Conservation (phyloP, 2,329 filamentous ascomycete genomes). For the Ustulina deusta region DNA sequence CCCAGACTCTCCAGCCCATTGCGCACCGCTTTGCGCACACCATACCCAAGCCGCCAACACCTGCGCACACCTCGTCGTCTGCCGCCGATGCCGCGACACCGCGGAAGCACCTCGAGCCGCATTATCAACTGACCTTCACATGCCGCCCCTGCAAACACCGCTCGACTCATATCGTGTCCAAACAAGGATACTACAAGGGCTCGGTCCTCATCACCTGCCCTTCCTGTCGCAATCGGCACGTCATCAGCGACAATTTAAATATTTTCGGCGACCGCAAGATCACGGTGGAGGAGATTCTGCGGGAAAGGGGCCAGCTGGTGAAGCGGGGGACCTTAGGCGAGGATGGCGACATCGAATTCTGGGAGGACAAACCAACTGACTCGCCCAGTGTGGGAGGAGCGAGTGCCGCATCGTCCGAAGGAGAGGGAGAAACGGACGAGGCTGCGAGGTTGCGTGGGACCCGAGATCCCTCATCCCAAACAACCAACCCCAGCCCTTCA, state of each 20-base stretch:
- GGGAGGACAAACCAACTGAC: conserved; percentile 74
- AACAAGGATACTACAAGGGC: conserved; percentile 94
- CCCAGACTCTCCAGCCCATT: conserved; percentile 44
- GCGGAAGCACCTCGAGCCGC: conserved; percentile 63
- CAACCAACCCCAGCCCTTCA: conserved; percentile 29
- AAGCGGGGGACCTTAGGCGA: conserved; percentile 77
- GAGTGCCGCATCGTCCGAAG: background rate
- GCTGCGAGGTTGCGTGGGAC: conserved; percentile 27
- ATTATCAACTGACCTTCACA: conserved; percentile 91
- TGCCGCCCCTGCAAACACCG: conserved; percentile 86
- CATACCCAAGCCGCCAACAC: conserved; percentile 47
- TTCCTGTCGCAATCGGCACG: conserved; percentile 83
- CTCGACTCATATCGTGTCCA: conserved; percentile 87
- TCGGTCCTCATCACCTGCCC: conserved; percentile 92
- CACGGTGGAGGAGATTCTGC: conserved; percentile 82
- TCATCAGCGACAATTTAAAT: conserved; percentile 89
- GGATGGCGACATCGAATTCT: conserved; percentile 92
- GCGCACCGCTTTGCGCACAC: conserved; percentile 46
- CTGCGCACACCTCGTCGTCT: conserved; percentile 14
- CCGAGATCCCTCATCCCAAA: conserved; percentile 39
- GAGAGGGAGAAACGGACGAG: conserved; percentile 11
- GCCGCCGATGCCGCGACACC: conserved; percentile 41
- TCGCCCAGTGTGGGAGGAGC: conserved; percentile 17
- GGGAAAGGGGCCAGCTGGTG: conserved; percentile 78
- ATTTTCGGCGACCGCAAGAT: conserved; percentile 79